Evolutionary conservation across 2,329 filamentous ascomycete species (phyloP).

Genomic region (Orbilia blumenaviensis): DNA sequence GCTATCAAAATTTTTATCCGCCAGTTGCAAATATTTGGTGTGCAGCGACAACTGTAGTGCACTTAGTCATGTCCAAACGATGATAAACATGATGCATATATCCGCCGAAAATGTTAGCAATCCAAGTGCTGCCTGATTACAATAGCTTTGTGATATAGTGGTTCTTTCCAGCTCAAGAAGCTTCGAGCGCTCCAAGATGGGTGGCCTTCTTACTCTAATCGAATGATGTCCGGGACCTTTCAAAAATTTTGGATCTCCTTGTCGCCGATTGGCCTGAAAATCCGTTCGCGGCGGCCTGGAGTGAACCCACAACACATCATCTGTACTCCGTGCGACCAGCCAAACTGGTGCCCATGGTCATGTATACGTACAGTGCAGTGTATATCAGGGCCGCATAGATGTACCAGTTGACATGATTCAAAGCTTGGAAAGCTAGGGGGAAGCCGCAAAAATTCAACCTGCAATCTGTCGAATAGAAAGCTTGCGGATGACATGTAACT

Average conservation of each 20-base stretch:
- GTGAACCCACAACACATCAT: too few relatives aligned
- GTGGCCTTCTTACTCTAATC: too few relatives aligned
- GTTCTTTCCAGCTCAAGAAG: slow-evolving; percentile 7
- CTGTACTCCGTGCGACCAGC: too few relatives aligned
- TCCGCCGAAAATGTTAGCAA: not conserved
- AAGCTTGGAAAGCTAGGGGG: not conserved
- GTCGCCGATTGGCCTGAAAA: slow-evolving; percentile 34
- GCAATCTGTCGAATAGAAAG: not conserved
- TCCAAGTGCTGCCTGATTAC: slow-evolving; percentile 34
- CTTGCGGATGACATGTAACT: not conserved
- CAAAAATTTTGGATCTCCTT: not conserved
- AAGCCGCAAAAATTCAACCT: not conserved
- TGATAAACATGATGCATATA: slow-evolving; percentile 51
- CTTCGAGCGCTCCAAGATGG: not conserved
- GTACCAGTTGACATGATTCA: not conserved
- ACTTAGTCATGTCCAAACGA: too few relatives aligned
- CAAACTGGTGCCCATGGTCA: too few relatives aligned
- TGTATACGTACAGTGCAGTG: too few relatives aligned
- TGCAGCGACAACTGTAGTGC: too few relatives aligned
- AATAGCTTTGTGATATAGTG: slow-evolving; percentile 15
- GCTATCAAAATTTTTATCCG: slow-evolving; percentile 18
- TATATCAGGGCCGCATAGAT: slow-evolving; percentile 11
- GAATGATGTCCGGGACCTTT: not conserved
- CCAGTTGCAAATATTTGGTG: slow-evolving; percentile 18
- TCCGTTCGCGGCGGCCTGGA: slow-evolving; percentile 5